Evolutionary conservation across 805 yeast genomes (phyloP).

Genomic region (Teunomyces panamensis): DNA sequence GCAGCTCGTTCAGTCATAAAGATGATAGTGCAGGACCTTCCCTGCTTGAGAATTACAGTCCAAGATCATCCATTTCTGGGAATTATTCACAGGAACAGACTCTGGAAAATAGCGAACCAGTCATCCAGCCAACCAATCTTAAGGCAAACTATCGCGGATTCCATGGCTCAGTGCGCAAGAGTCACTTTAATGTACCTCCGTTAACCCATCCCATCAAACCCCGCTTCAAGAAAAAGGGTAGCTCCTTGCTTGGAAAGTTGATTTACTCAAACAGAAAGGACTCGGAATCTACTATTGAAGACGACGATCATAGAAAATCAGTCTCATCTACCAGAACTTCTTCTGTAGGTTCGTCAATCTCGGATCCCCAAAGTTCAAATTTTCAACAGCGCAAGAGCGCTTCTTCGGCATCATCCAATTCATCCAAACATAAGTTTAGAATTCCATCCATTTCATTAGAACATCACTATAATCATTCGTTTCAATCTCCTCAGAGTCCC

Average conservation of each 20-base stretch:
- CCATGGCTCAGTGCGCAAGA: constrained; percentile 32
- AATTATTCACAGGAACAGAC: not conserved
- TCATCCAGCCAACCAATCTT: constrained; percentile 5
- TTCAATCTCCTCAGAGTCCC: not conserved
- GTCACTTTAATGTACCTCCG: constrained; percentile 41
- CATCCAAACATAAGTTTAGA: constrained; percentile 34
- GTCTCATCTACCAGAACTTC: constrained; percentile 3
- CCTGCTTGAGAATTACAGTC: constrained; percentile 11
- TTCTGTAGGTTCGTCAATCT: constrained; percentile 7
- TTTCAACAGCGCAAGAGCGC: constrained; percentile 13
- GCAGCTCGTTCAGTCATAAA: not conserved
- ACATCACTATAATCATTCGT: constrained; percentile 18
- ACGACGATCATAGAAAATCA: not conserved
- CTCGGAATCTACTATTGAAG: constrained; percentile 13
- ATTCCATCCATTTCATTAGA: constrained; percentile 35
- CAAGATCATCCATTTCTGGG: constrained; percentile 10
- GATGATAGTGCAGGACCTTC: not conserved
- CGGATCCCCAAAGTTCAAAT: not conserved
- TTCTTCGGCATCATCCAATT: constrained; percentile 15
- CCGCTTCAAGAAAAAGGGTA: constrained; percentile 36
- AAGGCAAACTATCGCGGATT: constrained; percentile 38
- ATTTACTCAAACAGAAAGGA: constrained; percentile 36
- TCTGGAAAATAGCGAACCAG: not conserved
- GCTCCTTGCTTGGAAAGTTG: constrained; percentile 37
- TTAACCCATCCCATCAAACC: constrained; percentile 50